Evolutionary conservation across 2,329 filamentous ascomycete genomes (phyloP).

Genomic region (Fusarium dimerum): DNA sequence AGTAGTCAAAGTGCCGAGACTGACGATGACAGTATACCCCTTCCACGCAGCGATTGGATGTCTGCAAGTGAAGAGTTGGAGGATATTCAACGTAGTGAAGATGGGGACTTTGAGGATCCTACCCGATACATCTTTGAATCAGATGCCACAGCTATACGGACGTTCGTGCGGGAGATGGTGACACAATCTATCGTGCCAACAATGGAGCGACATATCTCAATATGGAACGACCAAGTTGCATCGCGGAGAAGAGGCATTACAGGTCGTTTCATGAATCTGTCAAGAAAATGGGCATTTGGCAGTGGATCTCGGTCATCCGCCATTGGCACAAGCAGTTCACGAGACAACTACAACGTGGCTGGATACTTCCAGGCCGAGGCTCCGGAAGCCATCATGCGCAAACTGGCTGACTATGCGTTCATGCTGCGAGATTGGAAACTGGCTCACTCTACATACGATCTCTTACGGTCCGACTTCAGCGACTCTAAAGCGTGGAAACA

Average conservation of each 20-base stretch:
- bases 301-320: constrained; percentile 62
- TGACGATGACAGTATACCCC: constrained; percentile 83
- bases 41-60: constrained; percentile 86
- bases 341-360: constrained; percentile 74
- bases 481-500: constrained; percentile 98
- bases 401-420: constrained; percentile 91
- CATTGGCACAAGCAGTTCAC: constrained; percentile 49
- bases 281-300: constrained; percentile 87
- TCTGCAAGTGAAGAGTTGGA: constrained; percentile 82
- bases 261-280: constrained; percentile 92
- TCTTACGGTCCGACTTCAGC: constrained; percentile 83
- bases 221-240: constrained; percentile 97
- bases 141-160: constrained; percentile 82
- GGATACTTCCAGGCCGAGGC: constrained; percentile 84
- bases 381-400: constrained; percentile 88
- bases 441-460: constrained; percentile 87
- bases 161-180: constrained; percentile 91
- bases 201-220: constrained; percentile 88
- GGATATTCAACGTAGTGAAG: constrained; percentile 68
- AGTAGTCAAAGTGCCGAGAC: constrained; percentile 84
- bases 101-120: constrained; percentile 68
- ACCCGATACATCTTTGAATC: constrained; percentile 87
- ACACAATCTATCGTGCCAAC: constrained; percentile 92
- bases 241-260: constrained; percentile 85
- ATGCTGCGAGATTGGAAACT: constrained; percentile 97